Conservation (phyloP, 2,329 filamentous ascomycete genomes). For the Clarireedia sp. region DNA sequence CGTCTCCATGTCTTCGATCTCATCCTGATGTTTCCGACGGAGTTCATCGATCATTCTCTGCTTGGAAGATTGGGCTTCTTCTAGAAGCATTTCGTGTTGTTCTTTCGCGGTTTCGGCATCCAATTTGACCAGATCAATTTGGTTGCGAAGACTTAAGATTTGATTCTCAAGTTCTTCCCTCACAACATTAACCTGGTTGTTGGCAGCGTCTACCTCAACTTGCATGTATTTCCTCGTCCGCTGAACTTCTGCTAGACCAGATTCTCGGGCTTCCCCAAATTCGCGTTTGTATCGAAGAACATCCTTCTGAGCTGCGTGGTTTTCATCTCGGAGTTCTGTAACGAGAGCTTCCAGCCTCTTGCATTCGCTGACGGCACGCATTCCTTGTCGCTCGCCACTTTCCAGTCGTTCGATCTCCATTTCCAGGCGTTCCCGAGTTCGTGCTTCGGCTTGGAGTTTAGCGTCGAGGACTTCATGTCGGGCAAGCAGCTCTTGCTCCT, state of each 20-base stretch:
- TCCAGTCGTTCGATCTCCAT: slow-evolving; percentile 59
- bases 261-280: slow-evolving; percentile 75
- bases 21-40: slow-evolving; percentile 53
- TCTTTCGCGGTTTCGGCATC: slow-evolving; percentile 76
- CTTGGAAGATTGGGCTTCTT: slow-evolving; percentile 68
- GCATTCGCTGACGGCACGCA: slow-evolving; percentile 55
- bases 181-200: slow-evolving; percentile 76
- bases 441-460: slow-evolving; percentile 65
- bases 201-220: slow-evolving; percentile 72
- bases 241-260: slow-evolving; percentile 70
- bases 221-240: slow-evolving; percentile 73
- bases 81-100: slow-evolving; percentile 74
- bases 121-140: slow-evolving; percentile 69
- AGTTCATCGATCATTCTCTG: slow-evolving; percentile 45
- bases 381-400: slow-evolving; percentile 54
- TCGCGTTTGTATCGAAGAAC: slow-evolving; percentile 61
- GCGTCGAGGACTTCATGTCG: slow-evolving; percentile 73
- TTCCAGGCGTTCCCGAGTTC: slow-evolving; percentile 59
- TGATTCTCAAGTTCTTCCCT: slow-evolving; percentile 77
- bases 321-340: slow-evolving; percentile 54
- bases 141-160: slow-evolving; percentile 60
- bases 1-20: slow-evolving; percentile 65
- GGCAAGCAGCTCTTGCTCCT: slow-evolving; percentile 70
- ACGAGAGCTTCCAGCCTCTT: slow-evolving; percentile 51
- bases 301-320: slow-evolving; percentile 45